These are phyloP conservation scores for Mucuna pruriens DNA, from an alignment of 306 rosid species.

Conservation along the genomic window DNA sequence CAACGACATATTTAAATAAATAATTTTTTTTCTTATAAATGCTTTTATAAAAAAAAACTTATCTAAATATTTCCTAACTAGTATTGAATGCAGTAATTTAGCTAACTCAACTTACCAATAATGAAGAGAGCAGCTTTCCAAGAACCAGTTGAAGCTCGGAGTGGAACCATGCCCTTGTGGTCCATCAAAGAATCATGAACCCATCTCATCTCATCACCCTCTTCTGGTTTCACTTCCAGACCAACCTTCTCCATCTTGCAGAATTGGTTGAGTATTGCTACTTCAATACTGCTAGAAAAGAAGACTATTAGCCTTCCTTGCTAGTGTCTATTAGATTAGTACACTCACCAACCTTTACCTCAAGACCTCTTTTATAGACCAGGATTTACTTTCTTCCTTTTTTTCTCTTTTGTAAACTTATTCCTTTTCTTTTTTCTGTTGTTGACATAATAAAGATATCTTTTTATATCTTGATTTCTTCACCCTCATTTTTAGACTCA, in stretches of 20 bases:
- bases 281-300: conserved; percentile 6
- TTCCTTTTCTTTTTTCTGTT: not conserved
- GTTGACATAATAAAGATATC: not conserved
- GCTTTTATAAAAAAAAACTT: too few relatives aligned
- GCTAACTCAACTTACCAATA: conserved; percentile 48
- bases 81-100: not conserved
- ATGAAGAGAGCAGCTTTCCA: conserved; percentile 77
- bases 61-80: too few relatives aligned
- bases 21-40: too few relatives aligned
- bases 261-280: not conserved
- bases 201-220: conserved; percentile 42
- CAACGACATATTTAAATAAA: too few relatives aligned
- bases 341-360: conserved; percentile 13
- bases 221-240: conserved; percentile 7
- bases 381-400: not conserved
- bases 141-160: conserved; percentile 68
- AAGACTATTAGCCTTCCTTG: not conserved
- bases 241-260: conserved; percentile 46
- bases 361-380: conserved; percentile 51
- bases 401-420: not conserved
- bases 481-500: too few relatives aligned
- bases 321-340: conserved; percentile 24
- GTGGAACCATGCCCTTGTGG: conserved; percentile 60
- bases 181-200: conserved; percentile 72
- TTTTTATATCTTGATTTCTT: too few relatives aligned